Percentiles rank a stretch among this genome's conserved stretches.
phyloP scores from a whole-genome alignment of 495 filamentous ascomycete species.

The Amphirosellinia nigrospora region DNA sequence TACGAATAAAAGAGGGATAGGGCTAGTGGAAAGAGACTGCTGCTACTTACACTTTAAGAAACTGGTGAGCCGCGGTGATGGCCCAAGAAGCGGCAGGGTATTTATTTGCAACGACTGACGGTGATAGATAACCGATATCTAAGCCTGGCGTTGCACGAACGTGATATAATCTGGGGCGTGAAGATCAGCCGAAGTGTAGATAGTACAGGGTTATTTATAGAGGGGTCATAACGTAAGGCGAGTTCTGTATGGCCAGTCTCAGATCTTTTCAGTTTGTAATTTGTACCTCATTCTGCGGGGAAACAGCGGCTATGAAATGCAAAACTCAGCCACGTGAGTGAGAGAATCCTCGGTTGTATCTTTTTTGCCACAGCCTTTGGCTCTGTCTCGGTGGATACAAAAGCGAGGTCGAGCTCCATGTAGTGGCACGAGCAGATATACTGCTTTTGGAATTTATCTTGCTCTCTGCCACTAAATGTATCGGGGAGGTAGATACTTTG shows the following conservation, averaged over 20 bases:
- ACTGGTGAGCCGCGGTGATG: neutral
- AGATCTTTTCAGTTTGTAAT: slow-evolving; percentile 62
- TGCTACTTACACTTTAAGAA: slow-evolving; percentile 21
- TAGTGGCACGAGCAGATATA: slow-evolving; percentile 29
- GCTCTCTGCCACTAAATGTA: slow-evolving; percentile 25
- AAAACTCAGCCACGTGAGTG: slow-evolving; percentile 20
- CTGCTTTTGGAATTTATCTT: slow-evolving; percentile 40
- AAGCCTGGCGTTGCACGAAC: slow-evolving; percentile 9
- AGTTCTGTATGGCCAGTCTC: slow-evolving; percentile 45
- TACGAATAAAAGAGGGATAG: neutral
- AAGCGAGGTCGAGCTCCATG: slow-evolving; percentile 45
- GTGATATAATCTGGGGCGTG: slow-evolving; percentile 5
- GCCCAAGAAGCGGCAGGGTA: slow-evolving; percentile 7
- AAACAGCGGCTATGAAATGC: slow-evolving; percentile 45
- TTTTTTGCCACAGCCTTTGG: slow-evolving; percentile 59
- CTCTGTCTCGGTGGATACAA: slow-evolving; percentile 36
- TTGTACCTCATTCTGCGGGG: slow-evolving; percentile 50
- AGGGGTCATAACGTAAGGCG: neutral
- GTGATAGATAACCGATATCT: neutral
- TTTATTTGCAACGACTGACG: neutral
- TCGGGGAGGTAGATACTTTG: slow-evolving; percentile 28
- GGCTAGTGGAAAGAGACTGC: slow-evolving; percentile 5
- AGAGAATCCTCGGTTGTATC: slow-evolving; percentile 18
- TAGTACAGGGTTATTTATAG: neutral
- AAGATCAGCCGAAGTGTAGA: slow-evolving; percentile 18